phyloP scores from a whole-genome alignment of 148 eudicot genomes.

The Selenicereus undatus region DNA sequence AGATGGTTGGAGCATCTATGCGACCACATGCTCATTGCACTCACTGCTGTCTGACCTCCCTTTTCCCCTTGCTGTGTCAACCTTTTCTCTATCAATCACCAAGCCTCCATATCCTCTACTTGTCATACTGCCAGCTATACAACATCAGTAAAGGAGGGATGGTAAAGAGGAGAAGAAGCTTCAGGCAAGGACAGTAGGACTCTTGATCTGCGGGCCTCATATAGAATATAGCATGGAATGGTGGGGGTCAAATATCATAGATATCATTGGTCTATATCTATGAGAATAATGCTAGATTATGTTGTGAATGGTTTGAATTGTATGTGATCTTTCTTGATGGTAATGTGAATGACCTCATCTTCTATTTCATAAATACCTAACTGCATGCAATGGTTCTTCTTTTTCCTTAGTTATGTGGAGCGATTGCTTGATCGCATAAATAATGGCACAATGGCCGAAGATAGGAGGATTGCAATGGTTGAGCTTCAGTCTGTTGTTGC shows the following conservation, averaged over 20 bases:
- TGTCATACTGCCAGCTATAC: not conserved
- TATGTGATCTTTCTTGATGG: not conserved
- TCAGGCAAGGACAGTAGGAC: not conserved
- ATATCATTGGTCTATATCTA: not conserved
- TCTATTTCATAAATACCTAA: not conserved
- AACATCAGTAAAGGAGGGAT: not conserved
- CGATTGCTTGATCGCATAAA: slow-evolving; percentile 93
- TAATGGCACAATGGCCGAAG: slow-evolving; percentile 84
- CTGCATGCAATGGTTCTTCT: slow-evolving; percentile 8
- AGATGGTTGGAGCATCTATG: not conserved
- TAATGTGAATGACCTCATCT: not conserved
- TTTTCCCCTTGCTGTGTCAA: not conserved
- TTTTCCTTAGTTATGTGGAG: slow-evolving; percentile 69
- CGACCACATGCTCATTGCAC: not conserved
- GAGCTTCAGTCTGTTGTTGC: slow-evolving; percentile 96
- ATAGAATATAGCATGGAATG: not conserved
- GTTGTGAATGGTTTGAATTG: not conserved
- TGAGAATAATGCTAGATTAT: not conserved
- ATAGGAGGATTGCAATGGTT: slow-evolving; percentile 76
- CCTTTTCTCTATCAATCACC: not conserved
- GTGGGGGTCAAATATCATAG: not conserved
- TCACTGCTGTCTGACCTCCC: not conserved
- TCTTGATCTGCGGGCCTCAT: not conserved
- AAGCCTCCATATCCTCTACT: not conserved
- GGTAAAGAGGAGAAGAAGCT: not conserved